phyloP scores from a whole-genome alignment of 2,329 filamentous ascomycete genomes.

The Cercospora sesami region DNA sequence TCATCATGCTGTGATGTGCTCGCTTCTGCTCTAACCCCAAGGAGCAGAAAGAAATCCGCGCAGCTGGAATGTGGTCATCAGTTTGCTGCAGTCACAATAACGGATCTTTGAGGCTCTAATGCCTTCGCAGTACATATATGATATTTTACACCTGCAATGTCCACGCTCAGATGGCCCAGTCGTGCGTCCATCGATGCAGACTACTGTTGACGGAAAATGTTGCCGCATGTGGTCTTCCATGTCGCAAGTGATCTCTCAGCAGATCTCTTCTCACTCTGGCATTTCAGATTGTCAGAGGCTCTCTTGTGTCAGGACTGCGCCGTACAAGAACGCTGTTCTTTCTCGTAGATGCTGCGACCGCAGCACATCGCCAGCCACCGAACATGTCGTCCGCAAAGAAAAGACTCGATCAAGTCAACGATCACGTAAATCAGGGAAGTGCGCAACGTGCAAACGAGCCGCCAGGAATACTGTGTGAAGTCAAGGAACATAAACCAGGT shows the following conservation, averaged over 20 bases:
- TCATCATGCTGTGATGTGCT: neutral
- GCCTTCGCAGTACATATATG: neutral
- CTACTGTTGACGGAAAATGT: neutral
- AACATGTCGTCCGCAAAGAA: neutral
- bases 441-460: neutral
- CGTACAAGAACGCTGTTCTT: neutral
- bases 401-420: neutral
- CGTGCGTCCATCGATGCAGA: neutral
- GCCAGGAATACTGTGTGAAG: neutral
- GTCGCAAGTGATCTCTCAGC: neutral
- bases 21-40: neutral
- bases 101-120: neutral
- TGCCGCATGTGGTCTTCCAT: neutral
- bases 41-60: neutral
- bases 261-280: neutral
- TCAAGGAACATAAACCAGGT: neutral
- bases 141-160: neutral
- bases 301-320: neutral
- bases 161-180: neutral
- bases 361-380: neutral
- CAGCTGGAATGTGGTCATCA: neutral
- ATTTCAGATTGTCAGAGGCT: neutral
- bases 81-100: neutral
- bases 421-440: neutral
- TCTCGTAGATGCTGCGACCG: neutral